Evolutionary conservation across 306 rosid species (phyloP).

Genomic region (Canavalia ensiformis): DNA sequence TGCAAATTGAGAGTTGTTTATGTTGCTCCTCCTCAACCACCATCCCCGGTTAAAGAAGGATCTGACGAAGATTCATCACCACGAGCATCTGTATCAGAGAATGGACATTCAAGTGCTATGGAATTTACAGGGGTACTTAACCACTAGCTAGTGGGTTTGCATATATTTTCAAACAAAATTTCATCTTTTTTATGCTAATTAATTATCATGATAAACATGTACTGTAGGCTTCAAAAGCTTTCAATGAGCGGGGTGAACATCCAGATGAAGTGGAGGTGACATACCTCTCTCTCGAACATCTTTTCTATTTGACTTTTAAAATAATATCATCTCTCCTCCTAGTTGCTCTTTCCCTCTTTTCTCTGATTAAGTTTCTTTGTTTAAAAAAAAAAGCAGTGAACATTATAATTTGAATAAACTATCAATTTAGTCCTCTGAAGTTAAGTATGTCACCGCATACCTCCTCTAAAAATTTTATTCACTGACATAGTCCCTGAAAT

Average conservation of each 20-base stretch:
- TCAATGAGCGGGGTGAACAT: slow-evolving; percentile 59
- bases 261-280: slow-evolving; percentile 79
- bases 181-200: not conserved
- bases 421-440: too few relatives aligned
- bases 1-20: slow-evolving; percentile 83
- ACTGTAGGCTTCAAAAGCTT: slow-evolving; percentile 69
- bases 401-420: not conserved
- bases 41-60: slow-evolving; percentile 89
- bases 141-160: slow-evolving; percentile 21
- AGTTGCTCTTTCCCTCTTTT: slow-evolving; percentile 4
- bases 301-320: slow-evolving; percentile 21
- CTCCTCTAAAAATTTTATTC: too few relatives aligned
- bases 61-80: slow-evolving; percentile 94
- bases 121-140: slow-evolving; percentile 68
- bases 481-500: too few relatives aligned
- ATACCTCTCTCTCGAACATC: not conserved
- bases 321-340: slow-evolving; percentile 18
- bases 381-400: not conserved
- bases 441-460: too few relatives aligned
- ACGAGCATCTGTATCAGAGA: slow-evolving; percentile 84
- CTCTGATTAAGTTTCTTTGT: slow-evolving; percentile 11
- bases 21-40: slow-evolving; percentile 84
- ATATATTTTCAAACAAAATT: slow-evolving; percentile 21
- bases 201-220: slow-evolving; percentile 38
- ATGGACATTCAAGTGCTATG: slow-evolving; percentile 65